These are phyloP conservation scores for Aspergillus aculeatus DNA, from an alignment of 2,329 filamentous ascomycete species.

Conservation along the genomic window DNA sequence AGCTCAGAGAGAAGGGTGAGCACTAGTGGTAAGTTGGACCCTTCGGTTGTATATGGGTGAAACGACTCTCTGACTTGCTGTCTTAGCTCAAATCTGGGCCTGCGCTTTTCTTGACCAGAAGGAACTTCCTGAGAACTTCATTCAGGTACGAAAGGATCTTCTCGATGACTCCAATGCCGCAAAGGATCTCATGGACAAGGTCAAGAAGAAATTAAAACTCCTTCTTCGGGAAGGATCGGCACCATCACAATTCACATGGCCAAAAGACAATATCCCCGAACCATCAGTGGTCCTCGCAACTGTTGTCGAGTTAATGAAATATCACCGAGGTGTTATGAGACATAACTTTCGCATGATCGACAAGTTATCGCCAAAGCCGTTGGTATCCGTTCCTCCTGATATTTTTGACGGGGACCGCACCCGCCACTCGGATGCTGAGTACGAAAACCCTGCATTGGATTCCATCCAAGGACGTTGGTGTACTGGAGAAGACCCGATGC, in stretches of 20 bases:
- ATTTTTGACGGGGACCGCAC: constrained; percentile 4
- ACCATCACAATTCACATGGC: constrained; percentile 97
- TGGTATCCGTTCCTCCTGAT: background rate
- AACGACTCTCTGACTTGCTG: constrained; percentile 12
- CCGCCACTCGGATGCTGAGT: constrained; percentile 17
- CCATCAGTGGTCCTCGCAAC: constrained; percentile 88
- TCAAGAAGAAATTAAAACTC: constrained; percentile 98
- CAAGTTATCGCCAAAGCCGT: constrained; percentile 40
- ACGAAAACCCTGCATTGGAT: constrained; percentile 56
- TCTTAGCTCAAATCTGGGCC: constrained; percentile 83
- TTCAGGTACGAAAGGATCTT: constrained; percentile 88
- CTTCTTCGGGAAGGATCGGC: constrained; percentile 89
- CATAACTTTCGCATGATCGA: constrained; percentile 84
- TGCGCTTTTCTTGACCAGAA: constrained; percentile 84
- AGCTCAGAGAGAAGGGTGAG: constrained; percentile 93
- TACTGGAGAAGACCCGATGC: constrained; percentile 87
- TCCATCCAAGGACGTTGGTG: constrained; percentile 91
- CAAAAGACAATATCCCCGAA: constrained; percentile 84
- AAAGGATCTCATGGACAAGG: constrained; percentile 99
- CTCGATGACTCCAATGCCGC: constrained; percentile 97
- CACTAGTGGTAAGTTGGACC: constrained; percentile 61
- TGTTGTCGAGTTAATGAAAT: constrained; percentile 96
- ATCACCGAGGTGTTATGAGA: constrained; percentile 91
- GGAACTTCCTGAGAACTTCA: constrained; percentile 79
- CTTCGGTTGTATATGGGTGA: background rate